These are phyloP conservation scores for Discostella stelligeroides DNA, from an alignment of 108 stramenopile genomes.

Conservation along the genomic window DNA sequence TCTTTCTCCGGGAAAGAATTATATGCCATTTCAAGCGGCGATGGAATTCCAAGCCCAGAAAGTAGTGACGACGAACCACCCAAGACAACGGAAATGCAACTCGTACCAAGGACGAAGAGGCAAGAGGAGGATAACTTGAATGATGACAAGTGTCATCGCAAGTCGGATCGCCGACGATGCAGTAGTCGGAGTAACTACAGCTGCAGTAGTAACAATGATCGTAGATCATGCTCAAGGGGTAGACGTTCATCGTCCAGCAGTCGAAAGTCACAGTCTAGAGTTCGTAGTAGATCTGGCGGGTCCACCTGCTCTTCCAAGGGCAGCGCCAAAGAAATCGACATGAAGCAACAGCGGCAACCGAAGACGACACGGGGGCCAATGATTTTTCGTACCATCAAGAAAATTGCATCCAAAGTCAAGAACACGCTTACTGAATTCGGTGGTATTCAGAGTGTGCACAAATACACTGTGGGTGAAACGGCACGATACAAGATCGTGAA, in stretches of 20 bases:
- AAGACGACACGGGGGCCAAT: neutral
- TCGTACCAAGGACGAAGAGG: neutral
- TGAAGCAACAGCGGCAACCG: no score
- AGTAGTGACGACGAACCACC: neutral
- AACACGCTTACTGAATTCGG: slow-evolving; percentile 12
- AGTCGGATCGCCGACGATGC: neutral
- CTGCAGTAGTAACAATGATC: neutral
- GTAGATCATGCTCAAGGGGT: neutral
- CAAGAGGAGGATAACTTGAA: neutral
- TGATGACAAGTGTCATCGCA: no score
- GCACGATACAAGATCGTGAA: slow-evolving; percentile 2
- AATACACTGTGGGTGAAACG: slow-evolving; percentile 8
- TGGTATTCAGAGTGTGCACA: slow-evolving; percentile 13
- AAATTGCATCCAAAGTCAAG: slow-evolving; percentile 14
- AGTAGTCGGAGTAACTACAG: neutral
- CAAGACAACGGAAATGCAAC: neutral
- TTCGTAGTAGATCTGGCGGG: neutral
- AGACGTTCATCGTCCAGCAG: neutral
- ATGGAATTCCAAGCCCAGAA: neutral
- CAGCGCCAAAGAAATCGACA: neutral
- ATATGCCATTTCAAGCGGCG: neutral
- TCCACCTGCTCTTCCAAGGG: neutral
- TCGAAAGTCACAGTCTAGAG: neutral
- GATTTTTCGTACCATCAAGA: neutral
- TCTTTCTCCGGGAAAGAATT: neutral